A percentile compares a stretch with the other conserved stretches of the same genome.
Conservation (phyloP, 2,329 filamentous ascomycete species). For the Ustilaginoidea virens region DNA sequence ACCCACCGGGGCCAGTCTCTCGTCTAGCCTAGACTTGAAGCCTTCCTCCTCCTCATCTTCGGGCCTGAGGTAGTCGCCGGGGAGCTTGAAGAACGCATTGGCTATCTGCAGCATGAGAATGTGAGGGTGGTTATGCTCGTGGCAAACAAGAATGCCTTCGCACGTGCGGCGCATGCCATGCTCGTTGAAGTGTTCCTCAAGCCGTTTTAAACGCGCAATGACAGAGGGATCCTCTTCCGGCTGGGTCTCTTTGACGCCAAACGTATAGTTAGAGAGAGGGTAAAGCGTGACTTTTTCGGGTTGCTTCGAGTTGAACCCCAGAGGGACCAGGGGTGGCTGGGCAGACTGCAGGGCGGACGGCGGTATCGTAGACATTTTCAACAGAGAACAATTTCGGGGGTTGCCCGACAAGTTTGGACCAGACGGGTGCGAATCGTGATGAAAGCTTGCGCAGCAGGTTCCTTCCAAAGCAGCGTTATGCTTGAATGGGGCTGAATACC, state of each 20-base stretch:
- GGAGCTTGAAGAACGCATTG: slow-evolving; percentile 98
- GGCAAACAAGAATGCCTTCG: slow-evolving; percentile 92
- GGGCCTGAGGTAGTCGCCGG: slow-evolving; percentile 81
- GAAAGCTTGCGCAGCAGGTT: neutral
- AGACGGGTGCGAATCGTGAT: neutral
- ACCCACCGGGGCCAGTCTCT: slow-evolving; percentile 84
- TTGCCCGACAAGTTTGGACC: too few species aligned
- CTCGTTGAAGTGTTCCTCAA: slow-evolving; percentile 87
- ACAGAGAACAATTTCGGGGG: neutral
- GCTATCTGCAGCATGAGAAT: slow-evolving; percentile 98
- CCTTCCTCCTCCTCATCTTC: slow-evolving; percentile 85
- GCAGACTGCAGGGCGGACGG: slow-evolving; percentile 59
- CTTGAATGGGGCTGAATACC: too few species aligned
- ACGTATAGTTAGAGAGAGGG: slow-evolving; percentile 95
- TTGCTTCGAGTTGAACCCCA: slow-evolving; percentile 78
- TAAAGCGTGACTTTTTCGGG: slow-evolving; percentile 81
- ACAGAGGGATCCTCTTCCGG: slow-evolving; percentile 96
- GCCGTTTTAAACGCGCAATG: slow-evolving; percentile 73
- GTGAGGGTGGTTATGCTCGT: slow-evolving; percentile 98
- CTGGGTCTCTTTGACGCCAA: slow-evolving; percentile 95
- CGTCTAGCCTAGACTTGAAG: slow-evolving; percentile 89
- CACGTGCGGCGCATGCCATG: slow-evolving; percentile 96
- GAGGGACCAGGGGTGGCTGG: slow-evolving; percentile 62
- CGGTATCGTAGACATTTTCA: slow-evolving; percentile 71
- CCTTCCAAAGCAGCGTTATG: too few species aligned